phyloP scores from a whole-genome alignment of 306 rosid genomes.

The Phaseolus lunatus region DNA sequence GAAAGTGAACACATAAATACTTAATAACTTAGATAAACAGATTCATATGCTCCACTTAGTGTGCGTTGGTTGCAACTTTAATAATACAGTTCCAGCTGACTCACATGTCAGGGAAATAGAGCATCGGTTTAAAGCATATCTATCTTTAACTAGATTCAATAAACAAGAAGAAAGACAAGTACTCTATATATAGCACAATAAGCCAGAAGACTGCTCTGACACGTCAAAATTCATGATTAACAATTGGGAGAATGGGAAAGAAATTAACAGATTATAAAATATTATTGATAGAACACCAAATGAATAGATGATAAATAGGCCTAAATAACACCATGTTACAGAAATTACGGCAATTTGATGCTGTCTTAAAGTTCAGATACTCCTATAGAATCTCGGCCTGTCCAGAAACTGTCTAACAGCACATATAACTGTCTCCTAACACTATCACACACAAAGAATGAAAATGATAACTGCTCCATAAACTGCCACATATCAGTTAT shows the following conservation, averaged over 20 bases:
- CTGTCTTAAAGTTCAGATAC: background rate
- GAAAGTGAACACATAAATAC: background rate
- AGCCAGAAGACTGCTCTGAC: background rate
- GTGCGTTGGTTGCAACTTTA: background rate
- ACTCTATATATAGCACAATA: background rate
- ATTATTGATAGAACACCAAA: background rate
- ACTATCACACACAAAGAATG: background rate
- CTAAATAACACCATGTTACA: background rate
- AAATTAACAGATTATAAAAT: background rate
- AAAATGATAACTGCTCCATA: background rate
- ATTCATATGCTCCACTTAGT: background rate
- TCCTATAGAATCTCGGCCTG: background rate
- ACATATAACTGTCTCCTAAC: background rate
- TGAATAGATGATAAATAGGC: background rate
- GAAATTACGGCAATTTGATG: constrained; percentile 1
- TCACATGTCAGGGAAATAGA: constrained; percentile 10
- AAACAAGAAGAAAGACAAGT: background rate
- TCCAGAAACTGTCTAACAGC: background rate
- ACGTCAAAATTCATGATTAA: background rate
- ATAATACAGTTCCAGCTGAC: background rate
- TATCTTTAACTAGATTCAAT: constrained; percentile 54
- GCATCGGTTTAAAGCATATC: background rate
- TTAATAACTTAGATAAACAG: background rate
- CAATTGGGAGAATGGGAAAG: background rate
- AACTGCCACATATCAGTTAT: background rate